Percentiles rank a stretch among this genome's conserved stretches.
Conservation (phyloP, 2,329 filamentous ascomycete species). For the Pseudonectria foliicola region DNA sequence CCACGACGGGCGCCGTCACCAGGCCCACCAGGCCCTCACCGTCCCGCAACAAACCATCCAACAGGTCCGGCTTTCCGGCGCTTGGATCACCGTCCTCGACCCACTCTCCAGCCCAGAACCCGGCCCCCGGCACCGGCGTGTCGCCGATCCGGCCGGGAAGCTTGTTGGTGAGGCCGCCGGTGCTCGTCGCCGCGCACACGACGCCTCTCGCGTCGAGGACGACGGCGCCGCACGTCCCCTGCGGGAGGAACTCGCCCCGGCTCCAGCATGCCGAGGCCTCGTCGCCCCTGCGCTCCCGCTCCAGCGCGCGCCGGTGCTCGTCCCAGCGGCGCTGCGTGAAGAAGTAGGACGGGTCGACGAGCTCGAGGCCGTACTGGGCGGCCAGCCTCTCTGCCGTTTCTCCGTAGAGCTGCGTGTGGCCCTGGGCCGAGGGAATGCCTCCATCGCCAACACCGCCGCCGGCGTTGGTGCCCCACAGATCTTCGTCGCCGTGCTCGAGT, state of each 20-base stretch:
- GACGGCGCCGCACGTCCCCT: slow-evolving; percentile 80
- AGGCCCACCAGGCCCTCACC: too few species aligned
- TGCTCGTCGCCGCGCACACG: slow-evolving; percentile 60
- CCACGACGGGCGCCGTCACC: too few species aligned
- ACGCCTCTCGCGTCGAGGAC: slow-evolving; percentile 71
- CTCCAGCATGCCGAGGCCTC: slow-evolving; percentile 46
- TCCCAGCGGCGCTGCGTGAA: slow-evolving; percentile 75
- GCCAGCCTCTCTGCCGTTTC: slow-evolving; percentile 64
- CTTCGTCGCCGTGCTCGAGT: slow-evolving; percentile 58
- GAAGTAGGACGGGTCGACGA: slow-evolving; percentile 65
- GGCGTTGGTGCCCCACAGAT: slow-evolving; percentile 38
- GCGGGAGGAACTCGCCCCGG: slow-evolving; percentile 60
- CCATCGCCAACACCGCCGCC: slow-evolving; percentile 11
- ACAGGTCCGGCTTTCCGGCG: neutral
- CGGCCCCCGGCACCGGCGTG: slow-evolving; percentile 75
- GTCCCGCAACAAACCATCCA: too few species aligned
- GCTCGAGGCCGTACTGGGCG: slow-evolving; percentile 58
- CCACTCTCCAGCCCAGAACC: slow-evolving; percentile 90
- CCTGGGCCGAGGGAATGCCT: slow-evolving; percentile 51
- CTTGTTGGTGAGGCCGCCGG: slow-evolving; percentile 84
- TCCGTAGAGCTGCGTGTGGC: slow-evolving; percentile 65
- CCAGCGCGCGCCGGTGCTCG: slow-evolving; percentile 58
- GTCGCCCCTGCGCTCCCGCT: slow-evolving; percentile 38
- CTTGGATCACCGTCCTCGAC: slow-evolving; percentile 37
- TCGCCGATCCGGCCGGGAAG: slow-evolving; percentile 78